Base-by-base conservation (phyloP, 495 filamentous ascomycete genomes). In the Hyaloscypha variabilis region DNA sequence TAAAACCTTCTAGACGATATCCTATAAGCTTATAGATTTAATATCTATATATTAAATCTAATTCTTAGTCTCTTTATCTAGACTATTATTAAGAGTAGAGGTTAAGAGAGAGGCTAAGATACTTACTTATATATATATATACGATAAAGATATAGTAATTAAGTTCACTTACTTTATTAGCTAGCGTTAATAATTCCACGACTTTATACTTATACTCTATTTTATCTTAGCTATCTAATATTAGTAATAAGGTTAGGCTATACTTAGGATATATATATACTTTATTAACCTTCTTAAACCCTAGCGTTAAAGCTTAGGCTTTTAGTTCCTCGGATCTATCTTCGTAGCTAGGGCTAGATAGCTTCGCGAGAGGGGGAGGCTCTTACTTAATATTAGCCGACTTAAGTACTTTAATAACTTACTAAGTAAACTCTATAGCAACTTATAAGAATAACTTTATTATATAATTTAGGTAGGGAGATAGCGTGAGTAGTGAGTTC, bases 11-110 rank as follows among this genome's bases (percentile, higher is more conserved):
- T 19, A 19, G 17, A 52, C 6, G n/a, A 52, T 52, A 52, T 52
- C 23, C 23, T 19, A 19, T 25, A 52, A 52, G n/a, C 49, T 52
- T 19, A 52, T 6, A 52, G 49, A 52, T 52, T 52, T 52, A 21
- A 52, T 52, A 52, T 52, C 17, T 21, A 52, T 52, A 52, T 52
- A 52, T n/a, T 52, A 52, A 6, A 52, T 52, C 23, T 52, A 52
- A 52, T 52, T 52, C 23, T 52, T 21, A 52, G 49, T 52, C 49
- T 52, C 23, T 52, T 25, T 52, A 52, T 52, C 49, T 52, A 19
- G 23, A 52, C 49, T 52, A 6, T 52, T 52, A 52, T 52, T 52
- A 52, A 19, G n/a, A 52, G 23, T 52, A 19, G 23, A 52, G 49
- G n/a, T n/a, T 52, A 19, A 19, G n/a, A 52, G 6, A 52, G 23